Conservation (phyloP, 441 rosid species). For the Bocquillonia castaneifolia region DNA sequence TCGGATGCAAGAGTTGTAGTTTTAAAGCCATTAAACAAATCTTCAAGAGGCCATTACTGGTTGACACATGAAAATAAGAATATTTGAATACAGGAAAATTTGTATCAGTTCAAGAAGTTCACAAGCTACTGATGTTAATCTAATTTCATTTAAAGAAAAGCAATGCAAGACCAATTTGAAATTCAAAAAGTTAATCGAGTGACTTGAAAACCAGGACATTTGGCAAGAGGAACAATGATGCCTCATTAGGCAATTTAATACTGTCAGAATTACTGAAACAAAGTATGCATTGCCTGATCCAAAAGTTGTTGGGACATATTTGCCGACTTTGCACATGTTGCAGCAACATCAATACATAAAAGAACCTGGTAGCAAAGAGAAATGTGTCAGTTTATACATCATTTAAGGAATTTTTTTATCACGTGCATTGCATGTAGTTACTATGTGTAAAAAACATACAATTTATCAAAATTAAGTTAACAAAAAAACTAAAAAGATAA, state of each 20-base stretch:
- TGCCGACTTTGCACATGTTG: constrained; percentile 82
- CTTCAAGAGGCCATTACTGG: not conserved
- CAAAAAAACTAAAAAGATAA: too few species aligned
- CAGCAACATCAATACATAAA: constrained; percentile 93
- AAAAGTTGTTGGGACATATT: constrained; percentile 73
- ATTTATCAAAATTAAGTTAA: too few species aligned
- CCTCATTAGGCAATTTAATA: not conserved
- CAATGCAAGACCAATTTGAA: not conserved
- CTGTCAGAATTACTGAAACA: constrained; percentile 13
- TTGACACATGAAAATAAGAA: not conserved
- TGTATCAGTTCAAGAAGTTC: constrained; percentile 2
- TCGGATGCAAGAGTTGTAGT: constrained; percentile 1
- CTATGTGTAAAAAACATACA: too few species aligned
- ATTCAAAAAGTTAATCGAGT: constrained; percentile 4
- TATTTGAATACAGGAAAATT: not conserved
- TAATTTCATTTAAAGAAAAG: too few species aligned
- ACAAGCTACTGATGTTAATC: not conserved
- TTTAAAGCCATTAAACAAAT: not conserved
- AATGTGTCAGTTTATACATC: constrained; percentile 21
- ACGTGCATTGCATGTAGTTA: too few species aligned
- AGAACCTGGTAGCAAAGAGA: constrained; percentile 57
- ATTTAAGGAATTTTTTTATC: too few species aligned
- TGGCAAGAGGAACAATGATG: not conserved
- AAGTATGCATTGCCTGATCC: constrained; percentile 61
- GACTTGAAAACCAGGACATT: not conserved